A percentile compares a stretch with the other conserved stretches of the same genome.
These are phyloP conservation scores for Microdochium trichocladiopsis DNA, from an alignment of 2,329 filamentous ascomycete genomes.

Conservation along the genomic window DNA sequence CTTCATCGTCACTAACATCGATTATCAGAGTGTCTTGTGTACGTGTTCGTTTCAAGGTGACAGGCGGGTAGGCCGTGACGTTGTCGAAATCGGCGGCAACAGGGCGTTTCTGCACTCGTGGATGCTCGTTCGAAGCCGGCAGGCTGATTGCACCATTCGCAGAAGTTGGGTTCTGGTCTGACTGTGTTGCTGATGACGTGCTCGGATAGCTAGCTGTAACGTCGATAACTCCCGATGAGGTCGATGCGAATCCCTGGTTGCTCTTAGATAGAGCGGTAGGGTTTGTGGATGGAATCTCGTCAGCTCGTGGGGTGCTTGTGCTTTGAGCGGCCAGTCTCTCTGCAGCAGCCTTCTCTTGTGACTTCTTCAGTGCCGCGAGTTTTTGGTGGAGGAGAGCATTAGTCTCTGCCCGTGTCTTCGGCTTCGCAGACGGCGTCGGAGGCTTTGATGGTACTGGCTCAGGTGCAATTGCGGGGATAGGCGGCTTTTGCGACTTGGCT, in stretches of 20 bases:
- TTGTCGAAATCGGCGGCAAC: constrained; percentile 67
- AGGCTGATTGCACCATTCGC: not conserved
- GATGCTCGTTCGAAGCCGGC: constrained; percentile 12
- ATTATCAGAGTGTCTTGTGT: constrained; percentile 58
- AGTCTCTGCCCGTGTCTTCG: constrained; percentile 53
- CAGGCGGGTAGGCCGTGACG: constrained; percentile 25
- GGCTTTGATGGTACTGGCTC: constrained; percentile 5
- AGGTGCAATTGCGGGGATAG: constrained; percentile 9
- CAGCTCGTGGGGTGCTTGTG: constrained; percentile 2
- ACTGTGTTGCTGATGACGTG: not conserved
- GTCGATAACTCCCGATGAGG: too few relatives aligned
- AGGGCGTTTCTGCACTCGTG: constrained; percentile 43
- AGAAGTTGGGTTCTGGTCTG: not conserved
- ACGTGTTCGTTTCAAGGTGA: constrained; percentile 50
- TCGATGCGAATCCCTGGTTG: too few relatives aligned
- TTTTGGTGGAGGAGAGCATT: constrained; percentile 69
- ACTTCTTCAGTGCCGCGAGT: constrained; percentile 65
- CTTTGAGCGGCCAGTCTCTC: constrained; percentile 8
- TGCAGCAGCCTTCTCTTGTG: constrained; percentile 17
- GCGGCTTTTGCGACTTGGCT: constrained; percentile 21
- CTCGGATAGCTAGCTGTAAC: not conserved
- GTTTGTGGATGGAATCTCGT: too few relatives aligned
- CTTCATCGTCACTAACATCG: constrained; percentile 71
- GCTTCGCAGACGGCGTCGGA: constrained; percentile 24
- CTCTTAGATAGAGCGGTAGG: not conserved